phyloP scores from a whole-genome alignment of 768 basidiomycete species.

The Porpolomopsis calyptriformis region DNA sequence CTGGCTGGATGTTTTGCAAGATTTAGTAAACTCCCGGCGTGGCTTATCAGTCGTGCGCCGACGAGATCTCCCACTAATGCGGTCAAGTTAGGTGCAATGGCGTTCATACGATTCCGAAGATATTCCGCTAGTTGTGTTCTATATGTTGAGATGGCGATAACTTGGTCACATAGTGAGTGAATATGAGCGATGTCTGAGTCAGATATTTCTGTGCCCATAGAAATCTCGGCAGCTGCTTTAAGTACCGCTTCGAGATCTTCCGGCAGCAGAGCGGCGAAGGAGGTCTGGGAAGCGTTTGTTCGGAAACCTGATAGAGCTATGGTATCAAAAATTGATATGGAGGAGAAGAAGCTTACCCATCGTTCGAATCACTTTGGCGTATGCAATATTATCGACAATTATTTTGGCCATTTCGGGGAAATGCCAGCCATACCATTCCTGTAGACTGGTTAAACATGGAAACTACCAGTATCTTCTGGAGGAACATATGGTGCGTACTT shows the following conservation, averaged over 20 bases:
- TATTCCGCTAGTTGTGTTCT: slow-evolving; percentile 93
- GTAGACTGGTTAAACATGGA: slow-evolving; percentile 3
- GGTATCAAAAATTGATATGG: background rate
- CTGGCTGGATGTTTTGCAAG: slow-evolving; percentile 96
- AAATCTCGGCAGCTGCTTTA: slow-evolving; percentile 93
- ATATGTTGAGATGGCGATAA: slow-evolving; percentile 93
- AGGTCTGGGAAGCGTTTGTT: slow-evolving; percentile 79
- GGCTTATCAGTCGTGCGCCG: slow-evolving; percentile 86
- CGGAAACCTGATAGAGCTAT: slow-evolving; percentile 59
- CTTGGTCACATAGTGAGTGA: slow-evolving; percentile 93
- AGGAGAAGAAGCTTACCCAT: slow-evolving; percentile 58
- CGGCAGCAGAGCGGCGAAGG: slow-evolving; percentile 83
- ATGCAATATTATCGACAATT: slow-evolving; percentile 92
- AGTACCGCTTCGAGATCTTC: slow-evolving; percentile 94
- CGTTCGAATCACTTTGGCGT: slow-evolving; percentile 83
- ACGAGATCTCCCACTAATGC: slow-evolving; percentile 88
- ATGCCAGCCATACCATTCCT: slow-evolving; percentile 99
- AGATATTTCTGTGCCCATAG: slow-evolving; percentile 99
- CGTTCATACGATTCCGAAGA: slow-evolving; percentile 94
- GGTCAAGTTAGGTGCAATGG: slow-evolving; percentile 95
- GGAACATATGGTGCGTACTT: slow-evolving; percentile 41
- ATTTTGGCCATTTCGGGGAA: slow-evolving; percentile 99
- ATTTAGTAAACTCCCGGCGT: slow-evolving; percentile 91
- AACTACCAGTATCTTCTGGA: slow-evolving; percentile 1
- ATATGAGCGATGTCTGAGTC: slow-evolving; percentile 96